These are phyloP conservation scores for Nemania abortiva DNA, from an alignment of 2,329 filamentous ascomycete species.

Conservation along the genomic window DNA sequence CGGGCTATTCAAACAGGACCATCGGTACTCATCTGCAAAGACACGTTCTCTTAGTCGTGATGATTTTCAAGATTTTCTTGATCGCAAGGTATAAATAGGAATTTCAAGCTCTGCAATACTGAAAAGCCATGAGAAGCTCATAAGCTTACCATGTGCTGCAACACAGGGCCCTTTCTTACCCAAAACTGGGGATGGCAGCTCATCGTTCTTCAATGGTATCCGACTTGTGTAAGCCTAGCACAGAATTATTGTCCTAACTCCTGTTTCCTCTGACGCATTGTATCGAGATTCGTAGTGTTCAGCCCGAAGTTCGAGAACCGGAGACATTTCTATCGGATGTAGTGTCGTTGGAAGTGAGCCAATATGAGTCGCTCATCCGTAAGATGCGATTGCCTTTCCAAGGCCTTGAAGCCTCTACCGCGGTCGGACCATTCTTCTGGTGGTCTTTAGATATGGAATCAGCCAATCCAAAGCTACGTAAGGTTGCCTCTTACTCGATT, in stretches of 20 bases:
- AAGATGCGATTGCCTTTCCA: constrained; percentile 49
- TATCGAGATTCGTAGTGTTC: constrained; percentile 34
- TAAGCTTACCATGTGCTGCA: background rate
- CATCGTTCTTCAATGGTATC: constrained; percentile 24
- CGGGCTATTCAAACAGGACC: constrained; percentile 10
- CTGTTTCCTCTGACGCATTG: background rate
- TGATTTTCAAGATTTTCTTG: constrained; percentile 39
- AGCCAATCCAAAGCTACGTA: constrained; percentile 47
- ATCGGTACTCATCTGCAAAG: background rate
- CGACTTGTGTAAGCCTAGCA: constrained; percentile 24
- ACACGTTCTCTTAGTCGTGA: constrained; percentile 18
- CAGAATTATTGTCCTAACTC: background rate
- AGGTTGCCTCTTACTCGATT: constrained; percentile 12
- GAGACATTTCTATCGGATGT: constrained; percentile 48
- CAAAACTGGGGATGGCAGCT: background rate
- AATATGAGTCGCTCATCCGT: constrained; percentile 47
- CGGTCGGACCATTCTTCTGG: constrained; percentile 54
- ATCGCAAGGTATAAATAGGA: constrained; percentile 30
- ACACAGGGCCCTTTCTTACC: constrained; percentile 35
- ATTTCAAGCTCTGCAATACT: background rate
- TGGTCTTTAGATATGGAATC: constrained; percentile 46
- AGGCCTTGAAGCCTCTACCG: constrained; percentile 48
- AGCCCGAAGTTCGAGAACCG: constrained; percentile 42
- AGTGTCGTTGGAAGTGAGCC: constrained; percentile 43
- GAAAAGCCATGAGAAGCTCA: background rate